Conservation (phyloP, 768 basidiomycete genomes). For the Hygrophorus russula region DNA sequence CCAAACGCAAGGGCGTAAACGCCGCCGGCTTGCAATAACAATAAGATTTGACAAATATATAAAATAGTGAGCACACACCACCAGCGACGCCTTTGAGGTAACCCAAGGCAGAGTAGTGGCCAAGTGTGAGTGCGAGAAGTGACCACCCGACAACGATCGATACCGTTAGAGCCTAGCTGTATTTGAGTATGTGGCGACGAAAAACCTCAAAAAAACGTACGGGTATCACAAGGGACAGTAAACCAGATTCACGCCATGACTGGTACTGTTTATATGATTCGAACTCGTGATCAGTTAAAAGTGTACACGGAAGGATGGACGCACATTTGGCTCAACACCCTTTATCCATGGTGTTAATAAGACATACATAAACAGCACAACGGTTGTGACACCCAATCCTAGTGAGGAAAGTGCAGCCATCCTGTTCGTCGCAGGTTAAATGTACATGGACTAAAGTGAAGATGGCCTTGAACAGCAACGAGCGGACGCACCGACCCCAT, state of each 20-base stretch:
- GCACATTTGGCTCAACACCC: constrained; percentile 59
- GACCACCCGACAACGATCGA: constrained; percentile 67
- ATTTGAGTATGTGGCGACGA: neutral
- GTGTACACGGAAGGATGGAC: constrained; percentile 15
- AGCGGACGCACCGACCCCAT: constrained; percentile 42
- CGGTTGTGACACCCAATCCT: constrained; percentile 45
- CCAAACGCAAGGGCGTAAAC: constrained; percentile 64
- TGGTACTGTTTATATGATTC: constrained; percentile 39
- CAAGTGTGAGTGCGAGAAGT: constrained; percentile 46
- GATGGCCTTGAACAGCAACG: neutral
- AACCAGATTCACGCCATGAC: constrained; percentile 61
- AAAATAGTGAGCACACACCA: constrained; percentile 26
- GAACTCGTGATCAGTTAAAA: too few species aligned
- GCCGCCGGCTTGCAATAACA: constrained; percentile 39
- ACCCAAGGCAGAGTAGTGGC: constrained; percentile 57
- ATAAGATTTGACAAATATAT: neutral
- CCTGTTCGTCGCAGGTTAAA: constrained; percentile 22
- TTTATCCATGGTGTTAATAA: constrained; percentile 55
- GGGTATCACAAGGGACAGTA: constrained; percentile 59
- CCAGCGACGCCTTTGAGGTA: constrained; percentile 53
- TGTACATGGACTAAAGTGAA: neutral
- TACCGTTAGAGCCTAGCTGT: constrained; percentile 39
- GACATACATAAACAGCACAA: constrained; percentile 64
- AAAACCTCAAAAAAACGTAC: constrained; percentile 18
- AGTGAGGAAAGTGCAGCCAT: constrained; percentile 42